Evolutionary conservation across 352 stramenopile genomes (phyloP), one percentile per base, ranked within the genome.

Genomic region (Globisporangium rhizosaccharum): DNA sequence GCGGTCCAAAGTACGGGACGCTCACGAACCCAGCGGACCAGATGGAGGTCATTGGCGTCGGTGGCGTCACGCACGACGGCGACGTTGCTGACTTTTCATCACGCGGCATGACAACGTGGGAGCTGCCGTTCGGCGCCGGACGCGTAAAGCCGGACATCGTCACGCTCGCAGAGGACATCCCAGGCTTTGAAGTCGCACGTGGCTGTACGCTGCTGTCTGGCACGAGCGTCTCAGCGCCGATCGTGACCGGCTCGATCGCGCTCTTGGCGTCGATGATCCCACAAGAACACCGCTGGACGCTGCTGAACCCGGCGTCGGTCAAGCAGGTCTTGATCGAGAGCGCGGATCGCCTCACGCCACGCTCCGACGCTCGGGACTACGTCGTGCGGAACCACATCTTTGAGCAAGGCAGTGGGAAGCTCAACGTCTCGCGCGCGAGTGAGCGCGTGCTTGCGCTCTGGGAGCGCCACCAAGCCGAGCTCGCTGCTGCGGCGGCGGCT

Each of bases 61-160:
- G 88, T 25, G 87, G 84, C 45, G 63, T 92, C 51, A 85, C 76
- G 1, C 67, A 59, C 28, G 69, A 72, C 44, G 70, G 75, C 39
- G 66, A 85, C 18, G 73, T 96, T 15, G 82, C 87, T 2, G 61
- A 75, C 2, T 96, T 96, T 59, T 92, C 85, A 14, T 92, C 85
- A 0, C 72, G 85, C 15, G 87, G 88, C 5, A 91, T 92, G 81
- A 96, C 85, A 6, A 92, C 82, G 14, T 94, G 82, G 82, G 87
- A 96, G 56, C 64, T 92, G 14, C 76, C 79, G 0, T 88, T 89
- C 45, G 87, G 88, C 0, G 84, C 82, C n/a, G 85, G 87, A 14
- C 79, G 87, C 33, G 73, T 95, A 0, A 96, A 96, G 59, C 88
- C 87, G 6, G 88, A 96, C 62, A 71, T 94, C 18, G 72, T 95